Conservation (phyloP, 1,139 yeast species). For the Lodderomyces orthopsilosis region DNA sequence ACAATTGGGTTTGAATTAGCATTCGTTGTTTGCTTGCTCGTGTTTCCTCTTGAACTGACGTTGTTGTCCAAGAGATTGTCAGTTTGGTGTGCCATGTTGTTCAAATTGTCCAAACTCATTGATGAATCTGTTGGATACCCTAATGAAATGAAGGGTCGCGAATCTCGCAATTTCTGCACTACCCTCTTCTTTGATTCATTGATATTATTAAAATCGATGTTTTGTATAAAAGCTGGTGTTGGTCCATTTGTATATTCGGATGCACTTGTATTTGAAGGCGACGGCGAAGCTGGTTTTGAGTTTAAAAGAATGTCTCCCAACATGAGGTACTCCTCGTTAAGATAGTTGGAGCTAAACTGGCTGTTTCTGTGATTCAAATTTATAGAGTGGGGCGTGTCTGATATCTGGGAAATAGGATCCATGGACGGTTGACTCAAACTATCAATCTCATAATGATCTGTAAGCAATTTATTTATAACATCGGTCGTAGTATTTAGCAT, state of each 20-base stretch:
- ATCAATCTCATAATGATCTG: slow-evolving; percentile 12
- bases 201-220: slow-evolving; percentile 11
- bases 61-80: slow-evolving; percentile 17
- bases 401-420: slow-evolving; percentile 4
- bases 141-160: slow-evolving; percentile 44
- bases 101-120: slow-evolving; percentile 11
- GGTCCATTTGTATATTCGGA: slow-evolving; percentile 22
- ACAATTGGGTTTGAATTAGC: slow-evolving; percentile 10
- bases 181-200: slow-evolving; percentile 16
- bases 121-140: slow-evolving; percentile 25
- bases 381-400: slow-evolving; percentile 1
- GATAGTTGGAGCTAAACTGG: slow-evolving; percentile 31
- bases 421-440: slow-evolving; percentile 6
- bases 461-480: slow-evolving; percentile 31
- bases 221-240: slow-evolving; percentile 15
- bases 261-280: slow-evolving; percentile 32
- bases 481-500: slow-evolving; percentile 40
- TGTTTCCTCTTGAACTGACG: slow-evolving; percentile 6
- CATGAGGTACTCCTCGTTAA: slow-evolving; percentile 58
- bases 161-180: slow-evolving; percentile 26
- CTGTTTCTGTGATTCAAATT: slow-evolving; percentile 2
- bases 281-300: slow-evolving; percentile 53
- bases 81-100: slow-evolving; percentile 14
- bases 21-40: neutral
- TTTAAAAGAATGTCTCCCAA: slow-evolving; percentile 52